Percentiles rank a stretch among this genome's conserved stretches.
phyloP scores from a whole-genome alignment of 352 stramenopile species.

The Phytophthora pluvialis region DNA sequence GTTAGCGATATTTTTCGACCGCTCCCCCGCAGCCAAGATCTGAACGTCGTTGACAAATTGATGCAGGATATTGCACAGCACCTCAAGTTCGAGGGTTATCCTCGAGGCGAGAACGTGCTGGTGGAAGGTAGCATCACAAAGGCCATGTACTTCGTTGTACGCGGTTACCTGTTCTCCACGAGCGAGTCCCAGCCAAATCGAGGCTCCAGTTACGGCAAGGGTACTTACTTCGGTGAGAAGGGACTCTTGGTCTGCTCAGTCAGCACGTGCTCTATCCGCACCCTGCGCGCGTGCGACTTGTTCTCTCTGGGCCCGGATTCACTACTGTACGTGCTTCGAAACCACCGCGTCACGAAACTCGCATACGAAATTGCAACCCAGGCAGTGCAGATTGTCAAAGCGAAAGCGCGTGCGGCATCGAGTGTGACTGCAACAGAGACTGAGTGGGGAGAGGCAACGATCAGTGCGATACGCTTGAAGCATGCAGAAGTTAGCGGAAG shows the following conservation, averaged over 20 bases:
- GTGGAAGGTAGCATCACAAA: slow-evolving; percentile 72
- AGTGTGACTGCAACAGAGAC: slow-evolving; percentile 37
- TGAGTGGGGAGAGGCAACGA: slow-evolving; percentile 48
- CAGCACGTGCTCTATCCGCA: slow-evolving; percentile 51
- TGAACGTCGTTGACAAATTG: slow-evolving; percentile 33
- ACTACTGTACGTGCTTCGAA: slow-evolving; percentile 50
- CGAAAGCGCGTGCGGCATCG: slow-evolving; percentile 16
- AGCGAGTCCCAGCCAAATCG: slow-evolving; percentile 37
- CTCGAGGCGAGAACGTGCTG: slow-evolving; percentile 59
- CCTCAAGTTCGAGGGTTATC: slow-evolving; percentile 70
- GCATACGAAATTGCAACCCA: slow-evolving; percentile 51
- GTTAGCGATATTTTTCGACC: slow-evolving; percentile 49
- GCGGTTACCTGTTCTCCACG: slow-evolving; percentile 45
- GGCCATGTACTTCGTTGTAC: slow-evolving; percentile 76
- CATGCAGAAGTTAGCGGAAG: slow-evolving; percentile 20
- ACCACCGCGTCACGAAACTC: slow-evolving; percentile 46
- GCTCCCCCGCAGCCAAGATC: slow-evolving; percentile 35
- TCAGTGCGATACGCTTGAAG: slow-evolving; percentile 45
- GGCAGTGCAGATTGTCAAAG: slow-evolving; percentile 26
- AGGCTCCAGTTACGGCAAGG: slow-evolving; percentile 46
- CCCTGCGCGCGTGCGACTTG: slow-evolving; percentile 63
- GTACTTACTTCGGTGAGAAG: slow-evolving; percentile 67
- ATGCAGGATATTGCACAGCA: slow-evolving; percentile 50
- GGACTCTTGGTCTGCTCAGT: slow-evolving; percentile 62
- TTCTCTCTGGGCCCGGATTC: slow-evolving; percentile 53